Evolutionary conservation across 257 asterid species (phyloP).

Genomic region (Verbascum thapsus): DNA sequence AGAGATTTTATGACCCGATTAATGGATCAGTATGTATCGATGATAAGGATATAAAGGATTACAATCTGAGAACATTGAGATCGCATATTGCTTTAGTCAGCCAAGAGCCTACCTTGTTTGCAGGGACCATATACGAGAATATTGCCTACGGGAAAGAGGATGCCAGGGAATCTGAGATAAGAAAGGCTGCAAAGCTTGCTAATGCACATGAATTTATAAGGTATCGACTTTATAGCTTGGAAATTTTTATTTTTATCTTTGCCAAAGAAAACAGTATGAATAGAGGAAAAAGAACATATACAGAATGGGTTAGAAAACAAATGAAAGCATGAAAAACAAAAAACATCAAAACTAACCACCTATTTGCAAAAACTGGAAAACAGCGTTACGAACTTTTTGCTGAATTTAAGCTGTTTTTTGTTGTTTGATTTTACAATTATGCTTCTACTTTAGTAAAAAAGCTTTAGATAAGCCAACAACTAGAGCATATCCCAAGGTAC

Average conservation of each 20-base stretch:
- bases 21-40: conserved; percentile 59
- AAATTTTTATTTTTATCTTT: not conserved
- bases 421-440: too few relatives aligned
- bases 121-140: conserved; percentile 68
- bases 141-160: conserved; percentile 59
- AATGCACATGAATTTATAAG: conserved; percentile 86
- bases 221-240: conserved; percentile 30
- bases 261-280: not conserved
- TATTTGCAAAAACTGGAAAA: too few relatives aligned
- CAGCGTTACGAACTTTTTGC: too few relatives aligned
- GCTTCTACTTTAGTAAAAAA: too few relatives aligned
- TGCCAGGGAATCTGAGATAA: conserved; percentile 65
- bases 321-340: not conserved
- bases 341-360: not conserved
- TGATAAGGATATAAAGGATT: conserved; percentile 56
- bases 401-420: too few relatives aligned
- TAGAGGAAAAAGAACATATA: not conserved
- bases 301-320: not conserved
- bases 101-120: conserved; percentile 76
- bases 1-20: conserved; percentile 66
- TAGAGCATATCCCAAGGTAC: too few relatives aligned
- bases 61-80: conserved; percentile 54
- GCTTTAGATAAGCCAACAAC: too few relatives aligned
- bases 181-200: conserved; percentile 69
- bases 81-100: conserved; percentile 66